Base-by-base conservation (phyloP, 1,284 basidiomycete species). In the Trichosporon sp. region DNA sequence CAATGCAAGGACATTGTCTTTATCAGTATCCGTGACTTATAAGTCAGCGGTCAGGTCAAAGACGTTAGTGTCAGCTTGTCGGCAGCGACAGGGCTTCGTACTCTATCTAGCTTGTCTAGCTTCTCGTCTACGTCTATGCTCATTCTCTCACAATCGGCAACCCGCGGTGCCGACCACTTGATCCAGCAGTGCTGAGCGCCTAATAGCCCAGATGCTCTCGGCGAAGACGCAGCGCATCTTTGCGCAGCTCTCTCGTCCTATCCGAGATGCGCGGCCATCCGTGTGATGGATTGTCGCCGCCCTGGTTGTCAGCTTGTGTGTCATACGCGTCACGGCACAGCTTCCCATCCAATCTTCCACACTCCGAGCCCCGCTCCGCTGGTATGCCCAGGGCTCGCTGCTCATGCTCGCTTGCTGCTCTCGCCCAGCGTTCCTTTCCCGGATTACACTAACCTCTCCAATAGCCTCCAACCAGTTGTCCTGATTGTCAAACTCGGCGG, bases 381-480 rank as follows among this genome's bases (percentile, higher is more conserved):
- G 1, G 16, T 9, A 6, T n/a, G 36, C 36, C 19, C 36, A 21
- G 2, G 5, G 1, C 29, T 31, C 29, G 19, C 27, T 2, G 1
- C 19, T n/a, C n/a, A n/a, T n/a, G 32, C 21, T 16, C 58, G 44
- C n/a, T 49, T 25, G 46, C 25, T 13, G 1, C 7, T 3, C 7
- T 5, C 19, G 5, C 13, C n/a, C n/a, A n/a, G n/a, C n/a, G n/a
- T n/a, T n/a, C n/a, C n/a, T n/a, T n/a, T n/a, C n/a, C n/a, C n/a
- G n/a, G n/a, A n/a, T n/a, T n/a, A n/a, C 25, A 61, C 66, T n/a
- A 36, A 65, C 67, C 62, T 71, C 70, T 61, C 70, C 70, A 32
- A 71, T 71, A 7, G 70, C 70, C 27, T 36, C n/a, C 2, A 71
- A 62, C 65, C 68, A 71, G 4, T 60, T 60, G 59, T 71, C 70